Evolutionary conservation across 2,329 filamentous ascomycete species (phyloP).

Genomic region (Botrytis deweyae): DNA sequence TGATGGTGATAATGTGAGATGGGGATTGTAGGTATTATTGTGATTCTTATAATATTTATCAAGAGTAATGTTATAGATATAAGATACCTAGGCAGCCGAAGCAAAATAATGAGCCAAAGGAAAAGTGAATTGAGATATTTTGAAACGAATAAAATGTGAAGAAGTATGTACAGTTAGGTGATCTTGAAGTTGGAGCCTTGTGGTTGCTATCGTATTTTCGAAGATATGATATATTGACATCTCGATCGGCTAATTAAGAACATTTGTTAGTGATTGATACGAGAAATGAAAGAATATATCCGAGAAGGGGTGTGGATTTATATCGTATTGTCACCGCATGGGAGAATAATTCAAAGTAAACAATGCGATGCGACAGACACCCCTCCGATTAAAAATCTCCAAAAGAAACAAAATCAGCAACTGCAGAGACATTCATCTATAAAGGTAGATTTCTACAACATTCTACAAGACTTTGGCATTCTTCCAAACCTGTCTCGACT

Average conservation of each 20-base stretch:
- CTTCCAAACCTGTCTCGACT: background rate
- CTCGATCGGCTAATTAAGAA: background rate
- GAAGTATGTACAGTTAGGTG: background rate
- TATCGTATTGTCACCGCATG: background rate
- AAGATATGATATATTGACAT: background rate
- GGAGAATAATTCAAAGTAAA: constrained; percentile 26
- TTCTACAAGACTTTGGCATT: background rate
- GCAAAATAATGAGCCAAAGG: background rate
- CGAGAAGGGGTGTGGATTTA: background rate
- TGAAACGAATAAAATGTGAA: background rate
- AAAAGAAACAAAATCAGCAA: background rate
- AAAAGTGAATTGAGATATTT: background rate
- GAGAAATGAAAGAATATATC: background rate
- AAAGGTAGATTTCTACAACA: background rate
- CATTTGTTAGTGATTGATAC: background rate
- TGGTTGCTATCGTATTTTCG: constrained; percentile 7
- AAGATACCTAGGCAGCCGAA: background rate
- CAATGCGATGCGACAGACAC: constrained; percentile 24
- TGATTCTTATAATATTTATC: background rate
- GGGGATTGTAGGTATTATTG: background rate
- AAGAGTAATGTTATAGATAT: no score
- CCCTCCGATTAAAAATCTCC: background rate
- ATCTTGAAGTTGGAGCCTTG: background rate
- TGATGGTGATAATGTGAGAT: background rate
- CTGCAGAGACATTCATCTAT: background rate